Conservation (phyloP, 2,329 filamentous ascomycete species). For the Colletotrichum salicis region DNA sequence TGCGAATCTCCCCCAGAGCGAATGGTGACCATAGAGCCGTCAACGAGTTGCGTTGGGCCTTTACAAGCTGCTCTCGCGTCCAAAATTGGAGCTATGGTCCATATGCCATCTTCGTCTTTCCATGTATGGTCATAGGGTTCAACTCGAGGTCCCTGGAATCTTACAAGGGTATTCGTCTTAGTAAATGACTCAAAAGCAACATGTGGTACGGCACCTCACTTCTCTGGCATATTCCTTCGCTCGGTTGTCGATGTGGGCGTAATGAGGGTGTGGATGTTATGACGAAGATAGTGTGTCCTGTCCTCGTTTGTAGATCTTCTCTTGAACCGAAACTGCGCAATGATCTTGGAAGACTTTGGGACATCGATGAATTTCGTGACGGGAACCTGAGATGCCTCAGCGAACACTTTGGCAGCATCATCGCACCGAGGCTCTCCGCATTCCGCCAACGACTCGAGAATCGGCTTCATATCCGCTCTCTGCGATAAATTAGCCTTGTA, state of each 20-base stretch:
- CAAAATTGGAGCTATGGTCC: conserved; percentile 4
- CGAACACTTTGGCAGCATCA: neutral
- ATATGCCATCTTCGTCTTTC: conserved; percentile 1
- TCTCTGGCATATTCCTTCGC: neutral
- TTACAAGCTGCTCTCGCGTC: neutral
- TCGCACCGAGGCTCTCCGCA: neutral
- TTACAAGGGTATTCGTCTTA: fast-evolving
- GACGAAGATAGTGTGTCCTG: conserved; percentile 15
- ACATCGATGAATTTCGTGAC: conserved; percentile 1
- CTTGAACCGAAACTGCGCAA: conserved; percentile 8
- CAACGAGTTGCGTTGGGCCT: neutral
- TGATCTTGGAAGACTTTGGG: neutral
- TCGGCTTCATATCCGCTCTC: conserved; percentile 1
- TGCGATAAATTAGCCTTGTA: neutral
- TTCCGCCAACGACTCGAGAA: neutral
- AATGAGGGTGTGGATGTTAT: neutral
- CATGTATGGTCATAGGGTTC: neutral
- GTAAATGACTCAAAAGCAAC: neutral
- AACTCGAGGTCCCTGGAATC: conserved; percentile 10
- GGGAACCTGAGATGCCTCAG: neutral
- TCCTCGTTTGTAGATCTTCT: neutral
- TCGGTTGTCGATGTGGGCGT: neutral
- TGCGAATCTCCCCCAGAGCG: neutral
- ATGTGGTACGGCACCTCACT: neutral
- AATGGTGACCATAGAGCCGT: conserved; percentile 8